Evolutionary conservation across 306 rosid genomes (phyloP), one percentile per base, ranked within the genome.

Genomic region (Lagenaria siceraria): DNA sequence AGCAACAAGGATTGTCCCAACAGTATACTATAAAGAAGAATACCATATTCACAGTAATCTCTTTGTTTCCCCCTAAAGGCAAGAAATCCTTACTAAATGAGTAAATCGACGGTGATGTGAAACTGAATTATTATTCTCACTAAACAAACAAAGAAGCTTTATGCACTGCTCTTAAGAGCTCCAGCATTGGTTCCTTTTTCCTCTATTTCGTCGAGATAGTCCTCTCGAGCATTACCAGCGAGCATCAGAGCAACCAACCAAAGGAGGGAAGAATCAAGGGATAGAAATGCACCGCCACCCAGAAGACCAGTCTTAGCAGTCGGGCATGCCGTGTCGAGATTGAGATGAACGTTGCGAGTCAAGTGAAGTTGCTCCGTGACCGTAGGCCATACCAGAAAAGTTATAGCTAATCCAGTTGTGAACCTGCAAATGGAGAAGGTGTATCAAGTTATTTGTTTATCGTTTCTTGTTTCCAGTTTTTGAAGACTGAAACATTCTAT

Each of bases 201-300:
- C 49, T 80, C 84, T 0, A 29, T 71, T 69, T 87, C 97, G 2
- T 89, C 93, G 1, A 94, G 86, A 81, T 79, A 90, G 82, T 94
- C 98, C 83, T 91, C 97, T 0, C 98, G 89, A 38, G 82, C 97
- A 78, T 92, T 90, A 48, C 81, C 82, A 0, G 96, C 98, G 25
- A 94, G 72, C 97, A 94, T 92, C 8, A 94, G 91, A 14, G 98
- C 86, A 64, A 94, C 81, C 89, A 94, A 75, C 98, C 98, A 94
- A 36, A 90, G 69, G 46, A 94, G 93, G 53, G 93, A 74, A 18
- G 98, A 82, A 78, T 90, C 96, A 19, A 94, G 97, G 62, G 98
- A 90, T 52, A 92, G 77, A 40, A 94, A 90, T 14, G 98, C 98
- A 55, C 98, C 98, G 0, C 96, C 97, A 22, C 98, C 98, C 5